phyloP scores from a whole-genome alignment of 495 filamentous ascomycete genomes.

The Xylaria longipes region DNA sequence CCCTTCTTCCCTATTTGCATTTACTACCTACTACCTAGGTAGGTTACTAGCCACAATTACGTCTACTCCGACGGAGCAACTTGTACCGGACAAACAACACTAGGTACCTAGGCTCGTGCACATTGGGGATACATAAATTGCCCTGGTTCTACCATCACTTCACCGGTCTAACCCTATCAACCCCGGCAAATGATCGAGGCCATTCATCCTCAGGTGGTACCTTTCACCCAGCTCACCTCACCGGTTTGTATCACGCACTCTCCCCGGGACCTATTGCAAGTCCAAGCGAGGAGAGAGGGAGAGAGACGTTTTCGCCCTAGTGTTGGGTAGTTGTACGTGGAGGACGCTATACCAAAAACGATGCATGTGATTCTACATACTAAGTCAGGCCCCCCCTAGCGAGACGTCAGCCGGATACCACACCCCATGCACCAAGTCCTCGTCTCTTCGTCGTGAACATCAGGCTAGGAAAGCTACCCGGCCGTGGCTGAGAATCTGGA shows the following conservation, averaged over 20 bases:
- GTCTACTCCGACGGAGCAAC: not conserved
- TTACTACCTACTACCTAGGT: too few relatives aligned
- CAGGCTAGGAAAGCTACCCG: not conserved
- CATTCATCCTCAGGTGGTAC: not conserved
- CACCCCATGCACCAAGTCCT: slow-evolving; percentile 10
- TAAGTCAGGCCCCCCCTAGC: not conserved
- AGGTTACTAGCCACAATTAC: too few relatives aligned
- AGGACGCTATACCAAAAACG: not conserved
- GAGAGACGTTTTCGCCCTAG: not conserved
- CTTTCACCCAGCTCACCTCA: not conserved
- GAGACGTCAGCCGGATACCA: slow-evolving; percentile 15
- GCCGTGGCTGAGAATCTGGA: not conserved
- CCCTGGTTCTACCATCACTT: slow-evolving; percentile 8
- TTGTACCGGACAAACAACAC: not conserved
- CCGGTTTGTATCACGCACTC: slow-evolving; percentile 9
- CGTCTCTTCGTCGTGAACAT: not conserved
- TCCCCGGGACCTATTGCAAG: not conserved
- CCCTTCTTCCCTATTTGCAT: not conserved
- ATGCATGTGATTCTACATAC: not conserved
- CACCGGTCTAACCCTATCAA: not conserved
- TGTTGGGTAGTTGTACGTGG: not conserved
- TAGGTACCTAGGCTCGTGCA: not conserved
- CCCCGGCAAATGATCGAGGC: not conserved
- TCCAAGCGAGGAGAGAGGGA: slow-evolving; percentile 3
- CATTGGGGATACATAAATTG: not conserved